A percentile compares a stretch with the other conserved stretches of the same genome.
These are phyloP conservation scores for Penicillium sumatraense DNA, from an alignment of 2,329 filamentous ascomycete species.

Conservation along the genomic window DNA sequence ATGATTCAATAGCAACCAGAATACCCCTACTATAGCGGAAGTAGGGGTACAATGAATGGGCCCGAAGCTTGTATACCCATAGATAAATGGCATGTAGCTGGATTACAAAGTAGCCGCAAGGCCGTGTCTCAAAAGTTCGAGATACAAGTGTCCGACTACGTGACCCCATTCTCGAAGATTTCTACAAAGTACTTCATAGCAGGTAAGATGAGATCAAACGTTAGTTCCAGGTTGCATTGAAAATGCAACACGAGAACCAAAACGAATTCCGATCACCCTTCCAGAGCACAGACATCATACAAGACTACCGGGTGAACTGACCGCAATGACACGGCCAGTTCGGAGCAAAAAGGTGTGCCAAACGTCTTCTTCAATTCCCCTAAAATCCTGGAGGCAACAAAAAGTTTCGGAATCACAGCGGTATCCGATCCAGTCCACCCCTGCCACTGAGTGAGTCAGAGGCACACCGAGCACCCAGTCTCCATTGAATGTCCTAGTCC, in stretches of 20 bases:
- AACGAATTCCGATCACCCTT: constrained; percentile 15
- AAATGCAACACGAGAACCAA: constrained; percentile 34
- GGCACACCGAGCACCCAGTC: constrained; percentile 44
- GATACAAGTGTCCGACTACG: neutral
- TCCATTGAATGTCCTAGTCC: constrained; percentile 44
- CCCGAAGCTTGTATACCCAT: too few species aligned
- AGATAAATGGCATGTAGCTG: too few species aligned
- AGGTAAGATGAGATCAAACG: constrained; percentile 11
- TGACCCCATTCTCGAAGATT: neutral
- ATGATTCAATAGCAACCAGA: too few species aligned
- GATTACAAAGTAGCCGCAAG: too few species aligned
- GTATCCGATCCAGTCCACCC: constrained; percentile 38
- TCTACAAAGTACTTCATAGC: neutral
- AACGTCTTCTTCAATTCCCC: constrained; percentile 35
- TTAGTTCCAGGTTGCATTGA: constrained; percentile 40
- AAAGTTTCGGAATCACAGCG: constrained; percentile 40
- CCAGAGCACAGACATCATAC: constrained; percentile 23
- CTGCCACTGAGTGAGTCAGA: constrained; percentile 30
- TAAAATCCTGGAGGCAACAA: constrained; percentile 32
- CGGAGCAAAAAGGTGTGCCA: constrained; percentile 24
- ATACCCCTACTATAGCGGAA: too few species aligned
- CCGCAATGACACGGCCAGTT: constrained; percentile 10
- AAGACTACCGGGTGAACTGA: constrained; percentile 27
- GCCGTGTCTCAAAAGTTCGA: too few species aligned
- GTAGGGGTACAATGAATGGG: too few species aligned